Evolutionary conservation across 495 filamentous ascomycete genomes (phyloP).

Genomic region (Lasiosphaeria miniovina): DNA sequence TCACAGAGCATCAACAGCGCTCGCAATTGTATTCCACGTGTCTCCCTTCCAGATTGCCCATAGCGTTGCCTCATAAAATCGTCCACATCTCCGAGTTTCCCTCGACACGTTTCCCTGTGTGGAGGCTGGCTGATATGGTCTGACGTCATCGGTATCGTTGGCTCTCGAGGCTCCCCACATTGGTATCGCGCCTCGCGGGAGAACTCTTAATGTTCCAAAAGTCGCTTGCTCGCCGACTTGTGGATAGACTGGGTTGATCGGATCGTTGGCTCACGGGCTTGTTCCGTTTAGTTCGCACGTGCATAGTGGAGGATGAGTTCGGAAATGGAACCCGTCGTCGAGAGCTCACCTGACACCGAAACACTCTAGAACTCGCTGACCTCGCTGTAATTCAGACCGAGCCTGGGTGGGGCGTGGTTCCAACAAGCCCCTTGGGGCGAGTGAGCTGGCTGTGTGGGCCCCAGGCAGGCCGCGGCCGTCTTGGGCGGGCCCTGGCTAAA

Average conservation of each 20-base stretch:
- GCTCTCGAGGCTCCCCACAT: neutral
- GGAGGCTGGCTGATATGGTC: neutral
- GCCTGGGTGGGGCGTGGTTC: constrained; percentile 4
- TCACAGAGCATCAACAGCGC: neutral
- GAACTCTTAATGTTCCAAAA: too few relatives aligned
- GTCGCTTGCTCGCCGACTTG: too few relatives aligned
- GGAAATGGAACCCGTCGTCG: too few relatives aligned
- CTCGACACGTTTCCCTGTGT: neutral
- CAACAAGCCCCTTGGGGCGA: neutral
- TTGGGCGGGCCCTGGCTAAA: constrained; percentile 1
- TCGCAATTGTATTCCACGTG: neutral
- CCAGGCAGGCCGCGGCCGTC: neutral
- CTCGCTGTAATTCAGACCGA: constrained; percentile 35
- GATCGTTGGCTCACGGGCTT: too few relatives aligned
- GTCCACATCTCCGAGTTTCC: neutral
- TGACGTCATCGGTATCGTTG: neutral
- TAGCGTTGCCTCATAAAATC: neutral
- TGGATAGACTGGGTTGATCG: too few relatives aligned
- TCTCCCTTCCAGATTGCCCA: neutral
- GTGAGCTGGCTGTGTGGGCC: neutral
- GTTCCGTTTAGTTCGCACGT: too few relatives aligned
- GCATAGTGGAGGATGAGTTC: too few relatives aligned
- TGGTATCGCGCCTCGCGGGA: too few relatives aligned
- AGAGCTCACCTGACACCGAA: neutral
- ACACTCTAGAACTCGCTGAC: neutral